Conservation (phyloP, 352 stramenopile genomes). For the Globisporangium cylindrosporum region DNA sequence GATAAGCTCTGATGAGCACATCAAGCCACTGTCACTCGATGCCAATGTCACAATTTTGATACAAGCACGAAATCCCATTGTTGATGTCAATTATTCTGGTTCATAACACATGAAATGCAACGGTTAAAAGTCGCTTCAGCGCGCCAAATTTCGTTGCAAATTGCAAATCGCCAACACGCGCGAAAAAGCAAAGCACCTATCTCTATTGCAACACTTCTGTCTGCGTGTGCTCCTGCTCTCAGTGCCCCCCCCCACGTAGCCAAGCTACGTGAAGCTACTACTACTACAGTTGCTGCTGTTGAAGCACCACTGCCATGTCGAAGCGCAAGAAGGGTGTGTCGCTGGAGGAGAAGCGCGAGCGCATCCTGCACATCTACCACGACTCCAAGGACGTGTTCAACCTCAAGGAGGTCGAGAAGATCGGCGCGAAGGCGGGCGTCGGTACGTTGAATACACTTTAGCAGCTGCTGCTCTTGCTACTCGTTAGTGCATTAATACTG, state of each 20-base stretch:
- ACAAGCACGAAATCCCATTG: background rate
- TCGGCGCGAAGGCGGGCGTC: slow-evolving; percentile 79
- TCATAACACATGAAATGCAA: background rate
- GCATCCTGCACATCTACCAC: slow-evolving; percentile 85
- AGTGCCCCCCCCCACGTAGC: background rate
- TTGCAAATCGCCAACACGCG: background rate
- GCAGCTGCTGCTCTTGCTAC: background rate
- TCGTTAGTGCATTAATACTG: background rate
- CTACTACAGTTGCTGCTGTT: background rate
- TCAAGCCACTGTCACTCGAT: background rate
- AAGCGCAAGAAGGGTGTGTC: slow-evolving; percentile 80
- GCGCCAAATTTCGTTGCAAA: background rate
- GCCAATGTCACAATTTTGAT: slow-evolving; percentile 7
- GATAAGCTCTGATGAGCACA: background rate
- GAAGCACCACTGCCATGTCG: slow-evolving; percentile 32
- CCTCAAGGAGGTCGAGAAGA: slow-evolving; percentile 87
- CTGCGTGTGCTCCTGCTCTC: background rate
- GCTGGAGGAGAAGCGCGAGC: slow-evolving; percentile 82
- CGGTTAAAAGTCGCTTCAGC: background rate
- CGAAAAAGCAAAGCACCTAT: background rate
- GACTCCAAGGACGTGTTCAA: slow-evolving; percentile 84
- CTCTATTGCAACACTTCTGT: background rate
- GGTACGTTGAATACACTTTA: slow-evolving; percentile 30
- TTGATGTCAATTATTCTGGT: background rate
- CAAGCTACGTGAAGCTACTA: background rate